These are phyloP conservation scores for Microcos paniculata DNA, from an alignment of 345 rosid species.

Conservation along the genomic window DNA sequence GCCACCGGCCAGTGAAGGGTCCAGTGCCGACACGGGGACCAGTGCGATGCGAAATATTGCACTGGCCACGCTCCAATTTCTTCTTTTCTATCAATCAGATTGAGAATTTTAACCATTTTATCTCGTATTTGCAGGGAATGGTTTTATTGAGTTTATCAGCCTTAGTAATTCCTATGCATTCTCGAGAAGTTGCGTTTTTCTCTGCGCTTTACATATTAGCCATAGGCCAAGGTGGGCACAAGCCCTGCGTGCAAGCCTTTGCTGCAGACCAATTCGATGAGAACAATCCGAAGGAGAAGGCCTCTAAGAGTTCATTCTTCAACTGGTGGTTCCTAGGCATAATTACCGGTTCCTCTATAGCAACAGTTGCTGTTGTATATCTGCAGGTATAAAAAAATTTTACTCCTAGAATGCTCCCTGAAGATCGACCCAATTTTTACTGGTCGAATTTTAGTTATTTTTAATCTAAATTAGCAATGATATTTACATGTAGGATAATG, in stretches of 20 bases:
- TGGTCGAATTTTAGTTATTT: no score
- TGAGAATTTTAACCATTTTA: background rate
- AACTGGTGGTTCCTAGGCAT: constrained; percentile 79
- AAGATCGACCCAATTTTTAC: no score
- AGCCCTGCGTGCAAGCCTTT: constrained; percentile 86
- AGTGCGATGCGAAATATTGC: no score
- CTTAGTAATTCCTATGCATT: constrained; percentile 32
- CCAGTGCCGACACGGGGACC: no score
- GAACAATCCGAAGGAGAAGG: constrained; percentile 48
- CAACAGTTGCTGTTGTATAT: constrained; percentile 56
- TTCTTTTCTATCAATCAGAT: no score
- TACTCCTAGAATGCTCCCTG: no score
- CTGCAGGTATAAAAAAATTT: constrained; percentile 43
- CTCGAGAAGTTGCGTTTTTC: constrained; percentile 52
- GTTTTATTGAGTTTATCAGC: constrained; percentile 57
- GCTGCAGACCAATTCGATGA: constrained; percentile 92
- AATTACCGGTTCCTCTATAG: constrained; percentile 49
- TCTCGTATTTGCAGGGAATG: constrained; percentile 50
- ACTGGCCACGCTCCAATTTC: no score
- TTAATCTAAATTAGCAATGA: no score
- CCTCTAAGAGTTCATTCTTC: constrained; percentile 79
- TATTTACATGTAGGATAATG: constrained; percentile 44
- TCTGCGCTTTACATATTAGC: constrained; percentile 61
- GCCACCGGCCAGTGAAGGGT: no score
- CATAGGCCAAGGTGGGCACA: constrained; percentile 87